Base-by-base conservation (phyloP, 2,329 filamentous ascomycete species). In the Monosporascus sp. region DNA sequence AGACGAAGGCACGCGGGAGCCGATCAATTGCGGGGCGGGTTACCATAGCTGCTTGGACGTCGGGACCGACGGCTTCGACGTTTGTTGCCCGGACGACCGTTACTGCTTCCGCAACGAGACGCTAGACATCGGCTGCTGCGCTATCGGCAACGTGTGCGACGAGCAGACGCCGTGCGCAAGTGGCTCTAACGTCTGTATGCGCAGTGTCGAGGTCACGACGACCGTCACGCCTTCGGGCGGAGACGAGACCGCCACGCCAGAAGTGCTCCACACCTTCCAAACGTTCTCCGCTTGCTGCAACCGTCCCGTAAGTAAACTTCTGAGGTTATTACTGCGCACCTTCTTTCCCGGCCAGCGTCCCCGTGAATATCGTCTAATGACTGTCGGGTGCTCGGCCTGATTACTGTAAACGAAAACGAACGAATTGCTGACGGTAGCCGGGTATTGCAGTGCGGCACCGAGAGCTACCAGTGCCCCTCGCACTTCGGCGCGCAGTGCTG, bases 401-500 rank as follows among this genome's bases (percentile, higher is more conserved):
- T 35, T 9, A 35, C 31, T 14, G 31, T 35, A 11, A 35, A 14
- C 11, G 1, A 11, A 35, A 14, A 14, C 31, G 11, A 5, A 35
- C 31, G 14, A 35, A 14, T 35, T 14, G 31, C 31, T 35, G 31
- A 35, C 11, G 5, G 9, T 5, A 14, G 31, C 31, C 11, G 31
- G 31, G 31, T 14, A 5, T 35, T 35, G 31, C 31, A 35, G 31
- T 66, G 68, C 40, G 48, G 54, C 40, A 65, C 60, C 7, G 59
- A 64, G 8, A 59, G 64, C 48, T 81, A 75, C 58, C 69, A 69
- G 24, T 83, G 80, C 59, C 67, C 76, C 19, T 37, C 54, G 8
- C 60, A 53, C 2, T 70, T 77, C 27, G 78, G 79, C 52, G 74
- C 74, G 19, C 71, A 72, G 49, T 84, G 81, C 67, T 84, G 81